Evolutionary conservation across 306 rosid species (phyloP), one percentile per base, ranked within the genome.

Genomic region (Acmispon strigosus): DNA sequence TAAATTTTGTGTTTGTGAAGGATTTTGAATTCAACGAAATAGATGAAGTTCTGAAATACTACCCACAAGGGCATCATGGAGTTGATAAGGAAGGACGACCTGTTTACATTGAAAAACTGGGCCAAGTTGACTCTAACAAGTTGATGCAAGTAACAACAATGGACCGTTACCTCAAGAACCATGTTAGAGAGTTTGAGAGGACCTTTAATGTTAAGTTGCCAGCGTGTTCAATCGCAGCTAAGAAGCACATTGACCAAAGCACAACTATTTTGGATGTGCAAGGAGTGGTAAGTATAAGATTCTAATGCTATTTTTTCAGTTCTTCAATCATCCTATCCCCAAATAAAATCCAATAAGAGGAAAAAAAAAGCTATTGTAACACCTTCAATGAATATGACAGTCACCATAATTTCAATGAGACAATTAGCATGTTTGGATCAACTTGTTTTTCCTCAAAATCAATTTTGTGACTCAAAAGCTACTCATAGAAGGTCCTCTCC

Each of bases 191-290:
- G 80, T 95, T 95, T 51, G 99, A 91, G 88, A 89, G 99, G 74
- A 87, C 99, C 34, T 89, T 91, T 4, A 79, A 51, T 47, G 78
- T 84, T 57, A 95, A 95, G 84, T 77, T 95, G 71, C 97, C 96
- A 4, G 97, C 99, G 0, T 95, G 99, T 65, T 89, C 96, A 18
- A 83, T 95, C 12, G 86, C 96, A 15, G 96, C 97, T 19, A 91
- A 87, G 80, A 95, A 71, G 87, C 96, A 89, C 83, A 86, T 89
- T 72, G 97, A 95, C 66, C 99, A 95, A 70, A 91, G 96, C 82
- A 95, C 99, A 58, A 89, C 97, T 58, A 91, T 95, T 81, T 85
- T 95, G 85, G 99, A 95, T 78, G 99, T 95, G 75, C 99, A 95
- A 81, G 99, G 97, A 78, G 97, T 95, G 96, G 99, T 95, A 69